A percentile compares a stretch with the other conserved stretches of the same genome.
These are phyloP conservation scores for Monsonia emarginata DNA, from an alignment of 441 rosid genomes.

Conservation along the genomic window DNA sequence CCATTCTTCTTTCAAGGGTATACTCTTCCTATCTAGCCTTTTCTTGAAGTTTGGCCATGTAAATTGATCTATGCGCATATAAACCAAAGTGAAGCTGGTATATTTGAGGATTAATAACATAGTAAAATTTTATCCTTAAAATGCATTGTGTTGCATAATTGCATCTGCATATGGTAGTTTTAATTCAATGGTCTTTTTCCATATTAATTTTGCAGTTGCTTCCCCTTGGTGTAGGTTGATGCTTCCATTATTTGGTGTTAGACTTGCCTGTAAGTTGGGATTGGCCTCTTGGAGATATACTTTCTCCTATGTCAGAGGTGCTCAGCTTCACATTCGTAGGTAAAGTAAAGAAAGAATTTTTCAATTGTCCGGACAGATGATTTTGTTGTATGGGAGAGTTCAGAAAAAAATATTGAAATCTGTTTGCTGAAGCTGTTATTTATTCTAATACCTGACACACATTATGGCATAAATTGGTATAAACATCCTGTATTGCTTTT, in stretches of 20 bases:
- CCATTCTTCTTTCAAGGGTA: constrained; percentile 45
- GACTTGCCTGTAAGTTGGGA: constrained; percentile 35
- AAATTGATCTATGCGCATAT: not conserved
- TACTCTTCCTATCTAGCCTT: constrained; percentile 10
- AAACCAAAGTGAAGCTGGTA: not conserved
- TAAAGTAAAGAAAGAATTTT: constrained; percentile 37
- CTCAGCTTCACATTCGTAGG: constrained; percentile 35
- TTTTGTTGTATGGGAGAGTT: constrained; percentile 1
- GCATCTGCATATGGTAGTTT: too few relatives aligned
- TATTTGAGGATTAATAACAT: not conserved
- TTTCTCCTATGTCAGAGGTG: constrained; percentile 30
- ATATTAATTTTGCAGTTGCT: constrained; percentile 9
- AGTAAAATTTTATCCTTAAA: not conserved
- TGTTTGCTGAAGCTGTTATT: not conserved
- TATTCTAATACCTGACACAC: not conserved
- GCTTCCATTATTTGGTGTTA: constrained; percentile 46
- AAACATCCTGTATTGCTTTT: not conserved
- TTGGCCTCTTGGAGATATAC: constrained; percentile 34
- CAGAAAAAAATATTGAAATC: not conserved
- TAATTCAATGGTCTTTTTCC: not conserved
- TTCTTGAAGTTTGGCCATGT: not conserved
- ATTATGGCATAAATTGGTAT: not conserved
- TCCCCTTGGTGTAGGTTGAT: constrained; percentile 33
- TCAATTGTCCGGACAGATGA: not conserved
- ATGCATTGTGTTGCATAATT: not conserved